Percentiles rank a stretch among this genome's conserved stretches.
These are phyloP conservation scores for Solanum pinnatisectum DNA, from an alignment of 257 asterid species.

Conservation along the genomic window DNA sequence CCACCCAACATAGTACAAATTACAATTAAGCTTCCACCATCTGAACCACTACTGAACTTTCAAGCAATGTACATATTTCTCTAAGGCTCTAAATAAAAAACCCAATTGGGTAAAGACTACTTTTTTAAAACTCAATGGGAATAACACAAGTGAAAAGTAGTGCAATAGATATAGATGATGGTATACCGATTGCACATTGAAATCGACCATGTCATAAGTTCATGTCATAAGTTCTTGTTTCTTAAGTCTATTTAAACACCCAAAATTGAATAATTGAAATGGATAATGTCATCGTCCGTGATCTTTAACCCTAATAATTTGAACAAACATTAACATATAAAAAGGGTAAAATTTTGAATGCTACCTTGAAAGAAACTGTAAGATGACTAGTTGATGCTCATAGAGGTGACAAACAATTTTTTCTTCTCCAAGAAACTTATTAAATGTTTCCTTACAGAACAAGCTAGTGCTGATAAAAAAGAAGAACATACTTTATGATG, in stretches of 20 bases:
- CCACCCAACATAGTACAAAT: background rate
- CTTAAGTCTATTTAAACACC: background rate
- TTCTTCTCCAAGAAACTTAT: background rate
- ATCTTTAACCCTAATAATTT: too few species aligned
- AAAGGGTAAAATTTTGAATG: too few species aligned
- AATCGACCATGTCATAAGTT: too few species aligned
- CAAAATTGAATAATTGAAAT: background rate
- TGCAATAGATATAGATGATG: background rate
- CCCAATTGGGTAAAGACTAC: background rate
- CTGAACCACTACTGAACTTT: background rate
- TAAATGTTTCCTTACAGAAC: too few species aligned
- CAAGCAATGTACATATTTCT: too few species aligned
- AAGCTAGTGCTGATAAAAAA: too few species aligned
- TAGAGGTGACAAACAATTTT: too few species aligned
- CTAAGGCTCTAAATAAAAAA: background rate
- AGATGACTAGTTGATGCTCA: too few species aligned
- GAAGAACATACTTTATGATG: too few species aligned
- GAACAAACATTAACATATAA: too few species aligned
- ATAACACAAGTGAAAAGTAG: background rate
- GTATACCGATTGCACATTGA: background rate
- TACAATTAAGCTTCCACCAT: background rate
- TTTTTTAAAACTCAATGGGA: too few species aligned
- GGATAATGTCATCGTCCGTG: background rate
- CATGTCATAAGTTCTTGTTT: background rate
- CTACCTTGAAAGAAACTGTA: too few species aligned